phyloP scores from a whole-genome alignment of 768 basidiomycete genomes.

The Chlorophyllum brunneum region DNA sequence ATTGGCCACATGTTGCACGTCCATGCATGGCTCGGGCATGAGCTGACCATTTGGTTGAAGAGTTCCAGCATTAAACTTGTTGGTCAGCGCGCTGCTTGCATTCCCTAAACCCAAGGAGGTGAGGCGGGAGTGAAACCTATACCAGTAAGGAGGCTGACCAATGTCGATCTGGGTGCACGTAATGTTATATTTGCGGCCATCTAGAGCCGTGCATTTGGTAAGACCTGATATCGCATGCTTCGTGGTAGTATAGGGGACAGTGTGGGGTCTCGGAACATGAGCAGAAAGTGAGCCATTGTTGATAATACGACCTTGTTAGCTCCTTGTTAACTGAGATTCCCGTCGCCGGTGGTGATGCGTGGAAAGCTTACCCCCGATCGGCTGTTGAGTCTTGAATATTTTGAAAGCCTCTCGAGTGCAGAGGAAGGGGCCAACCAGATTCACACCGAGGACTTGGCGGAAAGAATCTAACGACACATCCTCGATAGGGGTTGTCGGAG shows the following conservation, averaged over 20 bases:
- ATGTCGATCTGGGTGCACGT: constrained; percentile 83
- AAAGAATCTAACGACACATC: constrained; percentile 59
- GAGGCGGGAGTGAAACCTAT: neutral
- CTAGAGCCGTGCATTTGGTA: constrained; percentile 73
- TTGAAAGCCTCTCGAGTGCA: constrained; percentile 74
- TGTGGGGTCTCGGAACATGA: constrained; percentile 62
- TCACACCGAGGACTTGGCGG: constrained; percentile 62
- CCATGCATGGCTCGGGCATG: constrained; percentile 60
- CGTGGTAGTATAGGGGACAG: constrained; percentile 65
- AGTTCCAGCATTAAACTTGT: constrained; percentile 41
- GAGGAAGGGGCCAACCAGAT: constrained; percentile 69
- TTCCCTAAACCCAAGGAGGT: constrained; percentile 44
- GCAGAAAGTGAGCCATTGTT: constrained; percentile 84
- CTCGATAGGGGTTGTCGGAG: constrained; percentile 50
- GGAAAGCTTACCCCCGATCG: constrained; percentile 57
- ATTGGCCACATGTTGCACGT: constrained; percentile 67
- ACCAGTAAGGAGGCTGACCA: constrained; percentile 33
- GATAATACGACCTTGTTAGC: constrained; percentile 67
- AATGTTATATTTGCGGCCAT: constrained; percentile 71
- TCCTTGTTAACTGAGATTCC: neutral
- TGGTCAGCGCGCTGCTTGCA: constrained; percentile 61
- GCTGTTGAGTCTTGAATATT: constrained; percentile 69
- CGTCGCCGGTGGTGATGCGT: neutral
- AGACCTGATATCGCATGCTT: constrained; percentile 81
- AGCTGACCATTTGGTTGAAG: constrained; percentile 67